Evolutionary conservation across 805 yeast species (phyloP).

Genomic region (Candida oleophila): DNA sequence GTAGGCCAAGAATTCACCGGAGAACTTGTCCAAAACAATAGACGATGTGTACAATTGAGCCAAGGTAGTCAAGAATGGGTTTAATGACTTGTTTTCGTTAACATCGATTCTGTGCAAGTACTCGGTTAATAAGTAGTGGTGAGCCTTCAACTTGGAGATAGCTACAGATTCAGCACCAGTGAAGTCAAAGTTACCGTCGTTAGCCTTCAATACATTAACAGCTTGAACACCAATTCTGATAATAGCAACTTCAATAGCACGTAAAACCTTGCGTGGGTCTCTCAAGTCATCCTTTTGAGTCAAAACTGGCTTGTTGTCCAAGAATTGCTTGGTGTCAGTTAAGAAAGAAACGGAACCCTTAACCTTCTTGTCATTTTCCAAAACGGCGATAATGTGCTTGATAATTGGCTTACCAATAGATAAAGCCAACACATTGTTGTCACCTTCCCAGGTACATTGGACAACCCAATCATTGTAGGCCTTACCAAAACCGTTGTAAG

Average conservation of each 20-base stretch:
- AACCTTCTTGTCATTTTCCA: conserved; percentile 29
- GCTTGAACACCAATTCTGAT: conserved; percentile 33
- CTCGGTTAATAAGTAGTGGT: conserved; percentile 38
- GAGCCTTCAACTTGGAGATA: conserved; percentile 44
- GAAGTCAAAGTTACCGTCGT: conserved; percentile 31
- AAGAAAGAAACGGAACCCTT: conserved; percentile 36
- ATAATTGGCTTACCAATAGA: conserved; percentile 41
- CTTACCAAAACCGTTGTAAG: conserved; percentile 46
- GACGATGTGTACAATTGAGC: conserved; percentile 33
- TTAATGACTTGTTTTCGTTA: conserved; percentile 19
- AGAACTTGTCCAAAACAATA: conserved; percentile 31
- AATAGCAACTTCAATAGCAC: conserved; percentile 41
- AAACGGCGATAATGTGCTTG: conserved; percentile 27
- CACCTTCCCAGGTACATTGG: conserved; percentile 52
- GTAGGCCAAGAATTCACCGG: conserved; percentile 37
- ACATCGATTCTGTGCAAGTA: conserved; percentile 22
- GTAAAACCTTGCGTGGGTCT: conserved; percentile 29
- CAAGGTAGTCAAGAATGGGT: conserved; percentile 30
- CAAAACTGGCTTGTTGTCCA: conserved; percentile 31
- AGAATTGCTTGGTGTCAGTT: conserved; percentile 21
- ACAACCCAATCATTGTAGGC: conserved; percentile 47
- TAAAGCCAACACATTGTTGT: conserved; percentile 44
- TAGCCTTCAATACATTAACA: conserved; percentile 23
- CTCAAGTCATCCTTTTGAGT: conserved; percentile 23
- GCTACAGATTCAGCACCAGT: conserved; percentile 37